Conservation (phyloP, 1,284 basidiomycete species). For the Sphaerobolus stellatus region DNA sequence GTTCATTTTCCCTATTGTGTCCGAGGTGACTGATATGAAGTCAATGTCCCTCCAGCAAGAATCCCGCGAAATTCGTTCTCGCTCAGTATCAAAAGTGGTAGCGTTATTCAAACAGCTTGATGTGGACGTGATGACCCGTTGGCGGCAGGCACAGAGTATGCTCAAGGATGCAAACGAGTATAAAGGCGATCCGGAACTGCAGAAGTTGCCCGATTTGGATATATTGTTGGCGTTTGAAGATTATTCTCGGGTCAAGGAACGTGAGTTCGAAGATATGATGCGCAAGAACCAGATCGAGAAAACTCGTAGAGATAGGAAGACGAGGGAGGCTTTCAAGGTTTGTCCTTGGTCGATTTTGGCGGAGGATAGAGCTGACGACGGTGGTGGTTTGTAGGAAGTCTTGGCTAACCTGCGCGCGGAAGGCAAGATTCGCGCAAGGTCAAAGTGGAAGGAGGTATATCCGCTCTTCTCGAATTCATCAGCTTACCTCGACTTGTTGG, state of each 20-base stretch:
- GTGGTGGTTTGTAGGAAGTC: slow-evolving; percentile 49
- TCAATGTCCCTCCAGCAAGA: slow-evolving; percentile 55
- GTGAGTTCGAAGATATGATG: slow-evolving; percentile 84
- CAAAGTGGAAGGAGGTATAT: slow-evolving; percentile 91
- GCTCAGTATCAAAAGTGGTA: slow-evolving; percentile 78
- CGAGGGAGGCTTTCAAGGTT: slow-evolving; percentile 85
- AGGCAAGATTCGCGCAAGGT: slow-evolving; percentile 75
- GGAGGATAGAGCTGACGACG: slow-evolving; percentile 5
- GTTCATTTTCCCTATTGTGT: slow-evolving; percentile 5
- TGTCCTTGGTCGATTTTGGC: slow-evolving; percentile 17
- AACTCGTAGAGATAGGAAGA: slow-evolving; percentile 79
- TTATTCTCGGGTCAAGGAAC: slow-evolving; percentile 82
- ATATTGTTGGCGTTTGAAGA: slow-evolving; percentile 91
- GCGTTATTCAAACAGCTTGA: slow-evolving; percentile 78
- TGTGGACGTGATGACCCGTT: slow-evolving; percentile 86
- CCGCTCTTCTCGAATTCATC: slow-evolving; percentile 73
- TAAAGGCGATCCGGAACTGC: slow-evolving; percentile 70
- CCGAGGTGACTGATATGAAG: not conserved
- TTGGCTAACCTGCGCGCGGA: slow-evolving; percentile 66
- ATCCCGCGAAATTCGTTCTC: slow-evolving; percentile 66
- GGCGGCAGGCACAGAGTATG: slow-evolving; percentile 77
- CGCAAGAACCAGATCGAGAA: slow-evolving; percentile 79
- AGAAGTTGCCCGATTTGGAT: slow-evolving; percentile 82
- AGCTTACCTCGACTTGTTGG: slow-evolving; percentile 84
- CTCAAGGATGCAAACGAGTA: slow-evolving; percentile 78